phyloP scores from a whole-genome alignment of 164 flowering plant genomes.

The Sextonia rubra region DNA sequence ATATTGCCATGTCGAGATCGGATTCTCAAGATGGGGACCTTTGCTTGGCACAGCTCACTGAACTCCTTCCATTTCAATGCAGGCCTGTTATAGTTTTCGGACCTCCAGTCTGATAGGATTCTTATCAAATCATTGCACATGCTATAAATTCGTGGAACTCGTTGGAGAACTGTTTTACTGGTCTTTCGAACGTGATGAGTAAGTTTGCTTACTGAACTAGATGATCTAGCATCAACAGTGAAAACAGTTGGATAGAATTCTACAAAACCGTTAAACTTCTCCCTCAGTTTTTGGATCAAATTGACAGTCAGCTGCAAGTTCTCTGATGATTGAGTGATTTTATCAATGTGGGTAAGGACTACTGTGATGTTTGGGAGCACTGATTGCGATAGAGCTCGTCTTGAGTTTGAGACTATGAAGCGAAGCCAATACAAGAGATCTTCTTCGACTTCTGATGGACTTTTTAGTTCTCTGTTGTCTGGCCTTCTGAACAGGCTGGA shows the following conservation, averaged over 20 bases:
- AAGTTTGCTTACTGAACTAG: slow-evolving; percentile 72
- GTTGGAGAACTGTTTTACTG: slow-evolving; percentile 67
- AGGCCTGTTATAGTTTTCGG: slow-evolving; percentile 63
- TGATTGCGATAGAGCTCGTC: slow-evolving; percentile 60
- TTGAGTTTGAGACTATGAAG: slow-evolving; percentile 82
- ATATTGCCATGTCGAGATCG: slow-evolving; percentile 59
- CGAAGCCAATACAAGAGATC: slow-evolving; percentile 89
- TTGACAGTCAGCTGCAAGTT: slow-evolving; percentile 38
- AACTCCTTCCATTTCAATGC: slow-evolving; percentile 85
- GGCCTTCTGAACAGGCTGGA: slow-evolving; percentile 73
- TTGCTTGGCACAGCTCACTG: slow-evolving; percentile 68
- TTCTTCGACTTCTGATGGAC: slow-evolving; percentile 60
- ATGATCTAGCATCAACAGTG: slow-evolving; percentile 92
- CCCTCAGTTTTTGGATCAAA: slow-evolving; percentile 53
- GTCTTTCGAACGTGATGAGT: slow-evolving; percentile 61
- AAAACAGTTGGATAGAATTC: slow-evolving; percentile 83
- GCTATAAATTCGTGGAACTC: slow-evolving; percentile 77
- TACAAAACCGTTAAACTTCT: slow-evolving; percentile 64
- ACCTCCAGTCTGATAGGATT: slow-evolving; percentile 73
- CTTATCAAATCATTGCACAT: slow-evolving; percentile 67
- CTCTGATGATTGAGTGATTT: slow-evolving; percentile 50
- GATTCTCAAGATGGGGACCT: slow-evolving; percentile 60
- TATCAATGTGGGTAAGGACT: slow-evolving; percentile 83
- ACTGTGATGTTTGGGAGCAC: slow-evolving; percentile 83
- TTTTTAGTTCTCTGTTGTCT: slow-evolving; percentile 64